Evolutionary conservation across 1,284 basidiomycete genomes (phyloP).

Genomic region (Mycosarcoma maydis): DNA sequence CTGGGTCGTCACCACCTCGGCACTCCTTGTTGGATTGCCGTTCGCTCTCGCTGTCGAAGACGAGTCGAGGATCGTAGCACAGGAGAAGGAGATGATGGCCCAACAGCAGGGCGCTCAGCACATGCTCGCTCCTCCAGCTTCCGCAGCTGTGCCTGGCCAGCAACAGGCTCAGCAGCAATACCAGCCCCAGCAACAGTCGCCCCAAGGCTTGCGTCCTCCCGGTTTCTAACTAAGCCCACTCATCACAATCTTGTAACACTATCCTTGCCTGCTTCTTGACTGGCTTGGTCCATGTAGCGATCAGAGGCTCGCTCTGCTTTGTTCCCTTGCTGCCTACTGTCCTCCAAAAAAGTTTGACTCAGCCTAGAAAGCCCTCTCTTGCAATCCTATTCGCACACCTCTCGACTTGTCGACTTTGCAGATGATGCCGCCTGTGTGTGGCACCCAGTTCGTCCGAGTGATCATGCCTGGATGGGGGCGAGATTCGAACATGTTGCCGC

Average conservation of each 20-base stretch:
- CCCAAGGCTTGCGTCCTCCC: slow-evolving; percentile 58
- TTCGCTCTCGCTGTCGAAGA: slow-evolving; percentile 92
- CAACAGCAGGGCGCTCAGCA: slow-evolving; percentile 89
- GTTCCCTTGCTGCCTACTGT: too few relatives aligned
- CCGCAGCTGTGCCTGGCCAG: slow-evolving; percentile 4
- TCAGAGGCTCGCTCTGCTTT: too few relatives aligned
- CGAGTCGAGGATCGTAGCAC: slow-evolving; percentile 90
- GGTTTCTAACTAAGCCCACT: slow-evolving; percentile 51
- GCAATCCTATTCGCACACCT: too few relatives aligned
- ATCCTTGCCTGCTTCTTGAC: neutral
- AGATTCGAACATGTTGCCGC: too few relatives aligned
- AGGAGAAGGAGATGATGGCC: slow-evolving; percentile 92
- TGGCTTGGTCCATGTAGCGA: too few relatives aligned
- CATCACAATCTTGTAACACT: slow-evolving; percentile 11
- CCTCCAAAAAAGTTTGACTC: too few relatives aligned
- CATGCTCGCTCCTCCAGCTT: slow-evolving; percentile 40
- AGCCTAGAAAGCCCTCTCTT: too few relatives aligned
- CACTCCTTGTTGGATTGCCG: slow-evolving; percentile 89
- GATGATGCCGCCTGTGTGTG: too few relatives aligned
- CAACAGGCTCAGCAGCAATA: slow-evolving; percentile 9
- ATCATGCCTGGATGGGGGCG: too few relatives aligned
- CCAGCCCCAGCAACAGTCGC: slow-evolving; percentile 19
- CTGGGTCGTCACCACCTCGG: slow-evolving; percentile 94
- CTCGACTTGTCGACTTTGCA: too few relatives aligned
- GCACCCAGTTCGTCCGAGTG: too few relatives aligned